Percentiles rank a stretch among this genome's conserved stretches.
phyloP scores from a whole-genome alignment of 1,139 yeast species.

The Candida pseudoviswanathii region DNA sequence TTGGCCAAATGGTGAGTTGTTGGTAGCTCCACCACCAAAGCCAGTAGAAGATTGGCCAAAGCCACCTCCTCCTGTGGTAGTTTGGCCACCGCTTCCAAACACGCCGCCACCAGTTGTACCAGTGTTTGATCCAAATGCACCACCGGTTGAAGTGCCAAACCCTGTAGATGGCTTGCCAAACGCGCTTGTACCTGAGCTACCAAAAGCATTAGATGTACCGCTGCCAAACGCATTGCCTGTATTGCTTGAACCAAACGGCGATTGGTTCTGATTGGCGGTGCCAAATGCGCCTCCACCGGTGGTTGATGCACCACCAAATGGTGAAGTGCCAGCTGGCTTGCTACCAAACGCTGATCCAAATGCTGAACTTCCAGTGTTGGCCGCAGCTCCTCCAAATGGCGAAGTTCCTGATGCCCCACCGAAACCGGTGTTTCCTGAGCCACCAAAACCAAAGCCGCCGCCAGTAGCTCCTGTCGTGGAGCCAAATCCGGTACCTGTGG shows the following conservation, averaged over 20 bases:
- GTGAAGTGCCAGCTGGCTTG: conserved; percentile 20
- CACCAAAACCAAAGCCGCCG: conserved; percentile 30
- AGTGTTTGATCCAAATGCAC: conserved; percentile 9
- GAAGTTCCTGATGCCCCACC: conserved; percentile 16
- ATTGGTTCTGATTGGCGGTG: conserved; percentile 9
- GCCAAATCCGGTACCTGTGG: too few species aligned
- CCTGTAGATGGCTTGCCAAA: conserved; percentile 22
- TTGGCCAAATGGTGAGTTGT: conserved; percentile 16
- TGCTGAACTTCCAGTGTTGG: conserved; percentile 21
- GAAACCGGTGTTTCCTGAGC: conserved; percentile 15
- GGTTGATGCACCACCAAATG: conserved; percentile 12
- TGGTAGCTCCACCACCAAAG: conserved; percentile 20
- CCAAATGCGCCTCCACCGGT: conserved; percentile 19
- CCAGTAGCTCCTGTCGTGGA: conserved; percentile 19
- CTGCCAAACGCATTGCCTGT: conserved; percentile 17
- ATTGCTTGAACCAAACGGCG: conserved; percentile 14
- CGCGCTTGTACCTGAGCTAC: conserved; percentile 17
- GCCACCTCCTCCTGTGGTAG: conserved; percentile 7
- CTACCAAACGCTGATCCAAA: conserved; percentile 17
- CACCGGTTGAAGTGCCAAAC: conserved; percentile 13
- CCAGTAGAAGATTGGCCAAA: conserved; percentile 25
- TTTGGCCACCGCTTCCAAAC: neutral
- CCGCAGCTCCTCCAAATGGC: conserved; percentile 23
- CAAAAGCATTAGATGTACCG: conserved; percentile 20
- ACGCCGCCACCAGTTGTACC: conserved; percentile 6